A percentile compares a stretch with the other conserved stretches of the same genome.
These are phyloP conservation scores for Tausonia pullulans DNA, from an alignment of 1,284 basidiomycete genomes.

Conservation along the genomic window DNA sequence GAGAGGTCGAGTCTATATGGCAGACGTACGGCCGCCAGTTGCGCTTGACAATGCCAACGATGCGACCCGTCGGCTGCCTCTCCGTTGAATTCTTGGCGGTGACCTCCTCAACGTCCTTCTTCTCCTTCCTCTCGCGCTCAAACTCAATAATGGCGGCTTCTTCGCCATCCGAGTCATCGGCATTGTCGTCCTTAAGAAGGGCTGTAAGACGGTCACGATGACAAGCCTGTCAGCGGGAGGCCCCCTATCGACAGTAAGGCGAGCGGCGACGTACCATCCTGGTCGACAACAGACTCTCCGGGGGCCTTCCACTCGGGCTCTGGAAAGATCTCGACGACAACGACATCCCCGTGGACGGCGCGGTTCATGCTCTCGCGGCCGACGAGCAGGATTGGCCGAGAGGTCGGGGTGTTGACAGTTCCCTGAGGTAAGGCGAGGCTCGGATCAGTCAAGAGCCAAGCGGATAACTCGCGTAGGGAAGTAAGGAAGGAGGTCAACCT, in stretches of 20 bases:
- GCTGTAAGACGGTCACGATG: conserved; percentile 37
- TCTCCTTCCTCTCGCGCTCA: conserved; percentile 27
- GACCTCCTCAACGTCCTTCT: conserved; percentile 30
- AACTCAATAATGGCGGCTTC: conserved; percentile 32
- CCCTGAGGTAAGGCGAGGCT: conserved; percentile 42
- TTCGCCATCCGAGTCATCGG: conserved; percentile 57
- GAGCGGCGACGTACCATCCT: conserved; percentile 50
- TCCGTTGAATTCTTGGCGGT: conserved; percentile 35
- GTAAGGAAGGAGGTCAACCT: conserved; percentile 42
- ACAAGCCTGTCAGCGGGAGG: too few relatives aligned
- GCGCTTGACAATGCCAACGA: conserved; percentile 86
- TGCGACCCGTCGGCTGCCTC: conserved; percentile 70
- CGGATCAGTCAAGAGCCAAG: neutral
- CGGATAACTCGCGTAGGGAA: neutral
- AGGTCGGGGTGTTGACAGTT: conserved; percentile 61
- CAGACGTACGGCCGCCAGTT: conserved; percentile 97
- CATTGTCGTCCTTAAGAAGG: conserved; percentile 79
- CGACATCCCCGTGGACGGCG: conserved; percentile 84
- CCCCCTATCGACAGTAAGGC: too few relatives aligned
- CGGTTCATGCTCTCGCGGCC: conserved; percentile 94
- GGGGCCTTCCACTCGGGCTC: conserved; percentile 88
- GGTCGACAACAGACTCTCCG: conserved; percentile 84
- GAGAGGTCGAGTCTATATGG: conserved; percentile 81
- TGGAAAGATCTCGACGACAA: conserved; percentile 79
- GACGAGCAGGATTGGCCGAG: conserved; percentile 69